Evolutionary conservation across 2,329 filamentous ascomycete genomes (phyloP).

Genomic region (Pseudonectria buxi): DNA sequence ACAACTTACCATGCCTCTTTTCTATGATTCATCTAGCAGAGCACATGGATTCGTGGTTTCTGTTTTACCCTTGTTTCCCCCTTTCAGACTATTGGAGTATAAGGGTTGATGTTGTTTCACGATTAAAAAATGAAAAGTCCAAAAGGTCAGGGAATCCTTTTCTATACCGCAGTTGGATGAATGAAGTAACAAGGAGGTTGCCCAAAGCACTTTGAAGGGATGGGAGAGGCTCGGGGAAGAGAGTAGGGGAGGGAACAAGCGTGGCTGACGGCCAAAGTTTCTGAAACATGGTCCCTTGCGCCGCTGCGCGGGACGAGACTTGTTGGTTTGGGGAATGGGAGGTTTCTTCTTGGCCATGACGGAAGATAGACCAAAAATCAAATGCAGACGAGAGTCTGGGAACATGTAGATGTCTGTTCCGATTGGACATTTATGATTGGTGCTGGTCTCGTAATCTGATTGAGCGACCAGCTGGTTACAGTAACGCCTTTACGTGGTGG

Average conservation of each 20-base stretch:
- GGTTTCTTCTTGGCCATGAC: slow-evolving; percentile 10
- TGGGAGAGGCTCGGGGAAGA: too few species aligned
- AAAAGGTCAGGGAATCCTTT: slow-evolving; percentile 13
- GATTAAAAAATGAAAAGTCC: slow-evolving; percentile 13
- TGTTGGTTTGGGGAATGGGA: too few species aligned
- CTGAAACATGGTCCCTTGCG: too few species aligned
- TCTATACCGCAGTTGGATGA: slow-evolving; percentile 25
- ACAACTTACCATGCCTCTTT: neutral
- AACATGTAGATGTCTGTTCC: slow-evolving; percentile 22
- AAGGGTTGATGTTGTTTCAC: slow-evolving; percentile 11
- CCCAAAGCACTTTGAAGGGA: too few species aligned
- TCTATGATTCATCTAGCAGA: too few species aligned
- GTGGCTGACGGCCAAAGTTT: too few species aligned
- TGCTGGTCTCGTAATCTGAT: neutral
- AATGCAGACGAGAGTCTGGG: slow-evolving; percentile 13
- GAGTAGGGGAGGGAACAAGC: too few species aligned
- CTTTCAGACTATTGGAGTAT: slow-evolving; percentile 7
- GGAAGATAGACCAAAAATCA: slow-evolving; percentile 6
- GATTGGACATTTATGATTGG: slow-evolving; percentile 16
- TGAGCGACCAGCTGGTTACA: too few species aligned
- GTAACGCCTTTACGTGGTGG: neutral
- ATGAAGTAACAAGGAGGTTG: slow-evolving; percentile 1
- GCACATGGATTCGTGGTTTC: neutral
- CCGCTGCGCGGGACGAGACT: too few species aligned
- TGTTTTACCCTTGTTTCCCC: slow-evolving; percentile 13